phyloP scores from a whole-genome alignment of 768 basidiomycete species.

The Leccinum longicurvipes region DNA sequence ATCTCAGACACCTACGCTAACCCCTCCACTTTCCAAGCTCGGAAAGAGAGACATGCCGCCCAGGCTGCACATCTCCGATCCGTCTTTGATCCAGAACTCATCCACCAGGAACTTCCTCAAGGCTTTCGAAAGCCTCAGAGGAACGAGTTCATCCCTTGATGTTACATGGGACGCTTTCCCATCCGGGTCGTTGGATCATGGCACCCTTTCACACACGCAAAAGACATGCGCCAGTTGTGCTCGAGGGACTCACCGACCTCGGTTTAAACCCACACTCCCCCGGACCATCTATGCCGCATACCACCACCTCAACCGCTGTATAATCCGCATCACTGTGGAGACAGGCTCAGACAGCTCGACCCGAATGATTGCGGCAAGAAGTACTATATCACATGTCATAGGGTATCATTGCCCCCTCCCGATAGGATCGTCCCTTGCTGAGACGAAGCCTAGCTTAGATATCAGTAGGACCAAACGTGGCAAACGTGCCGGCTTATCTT shows the following conservation, averaged over 20 bases:
- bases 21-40: constrained; percentile 54
- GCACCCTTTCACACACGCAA: constrained; percentile 39
- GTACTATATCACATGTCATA: too few relatives aligned
- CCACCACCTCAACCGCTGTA: constrained; percentile 30
- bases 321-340: too few relatives aligned
- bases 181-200: constrained; percentile 41
- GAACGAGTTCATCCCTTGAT: constrained; percentile 42
- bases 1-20: constrained; percentile 59
- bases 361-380: too few relatives aligned
- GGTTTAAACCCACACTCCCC: constrained; percentile 53
- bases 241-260: constrained; percentile 62
- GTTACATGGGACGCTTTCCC: constrained; percentile 52
- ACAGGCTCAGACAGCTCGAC: too few relatives aligned
- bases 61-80: constrained; percentile 66
- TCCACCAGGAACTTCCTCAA: constrained; percentile 79
- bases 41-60: constrained; percentile 59
- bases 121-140: constrained; percentile 64
- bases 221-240: constrained; percentile 50
- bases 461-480: too few relatives aligned
- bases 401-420: too few relatives aligned
- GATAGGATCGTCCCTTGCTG: too few relatives aligned
- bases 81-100: constrained; percentile 77
- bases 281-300: constrained; percentile 33
- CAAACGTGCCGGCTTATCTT: too few relatives aligned
- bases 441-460: too few relatives aligned